Evolutionary conservation across 805 yeast genomes (phyloP).

Genomic region (Henningerozyma blattae): DNA sequence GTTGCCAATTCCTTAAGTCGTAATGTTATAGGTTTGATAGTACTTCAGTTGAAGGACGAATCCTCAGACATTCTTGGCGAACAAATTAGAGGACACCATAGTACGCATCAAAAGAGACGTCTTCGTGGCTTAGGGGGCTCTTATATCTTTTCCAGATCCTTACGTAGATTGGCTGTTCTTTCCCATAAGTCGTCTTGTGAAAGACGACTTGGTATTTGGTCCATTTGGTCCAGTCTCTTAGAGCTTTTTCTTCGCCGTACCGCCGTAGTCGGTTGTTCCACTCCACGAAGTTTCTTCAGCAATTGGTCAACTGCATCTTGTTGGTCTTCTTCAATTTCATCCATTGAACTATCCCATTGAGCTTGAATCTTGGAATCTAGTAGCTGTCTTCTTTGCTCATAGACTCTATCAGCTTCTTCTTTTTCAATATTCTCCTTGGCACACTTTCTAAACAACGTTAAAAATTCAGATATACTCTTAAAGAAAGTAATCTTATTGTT

Average conservation of each 20-base stretch:
- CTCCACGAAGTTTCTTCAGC: constrained; percentile 17
- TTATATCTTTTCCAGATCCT: constrained; percentile 18
- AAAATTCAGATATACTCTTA: constrained; percentile 47
- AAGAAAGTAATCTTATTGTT: constrained; percentile 49
- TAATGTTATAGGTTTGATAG: too few species aligned
- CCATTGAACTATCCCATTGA: background rate
- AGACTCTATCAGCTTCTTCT: constrained; percentile 57
- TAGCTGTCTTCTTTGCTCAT: constrained; percentile 49
- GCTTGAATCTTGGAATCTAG: constrained; percentile 16
- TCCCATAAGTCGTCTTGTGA: constrained; percentile 11
- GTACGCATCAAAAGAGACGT: too few species aligned
- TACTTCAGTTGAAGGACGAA: too few species aligned
- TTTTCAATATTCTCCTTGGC: constrained; percentile 51
- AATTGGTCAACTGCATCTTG: constrained; percentile 17
- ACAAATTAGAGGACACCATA: too few species aligned
- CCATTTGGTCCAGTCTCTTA: too few species aligned
- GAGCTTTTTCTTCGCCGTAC: constrained; percentile 13
- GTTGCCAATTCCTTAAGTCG: too few species aligned
- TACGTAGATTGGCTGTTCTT: constrained; percentile 20
- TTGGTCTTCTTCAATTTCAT: constrained; percentile 2
- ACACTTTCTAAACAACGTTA: constrained; percentile 49
- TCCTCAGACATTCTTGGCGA: too few species aligned
- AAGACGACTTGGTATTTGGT: too few species aligned
- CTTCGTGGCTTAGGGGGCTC: too few species aligned
- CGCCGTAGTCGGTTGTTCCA: constrained; percentile 8